Conservation (phyloP, 2,329 filamentous ascomycete species). For the Chaetoscypha palmicola region DNA sequence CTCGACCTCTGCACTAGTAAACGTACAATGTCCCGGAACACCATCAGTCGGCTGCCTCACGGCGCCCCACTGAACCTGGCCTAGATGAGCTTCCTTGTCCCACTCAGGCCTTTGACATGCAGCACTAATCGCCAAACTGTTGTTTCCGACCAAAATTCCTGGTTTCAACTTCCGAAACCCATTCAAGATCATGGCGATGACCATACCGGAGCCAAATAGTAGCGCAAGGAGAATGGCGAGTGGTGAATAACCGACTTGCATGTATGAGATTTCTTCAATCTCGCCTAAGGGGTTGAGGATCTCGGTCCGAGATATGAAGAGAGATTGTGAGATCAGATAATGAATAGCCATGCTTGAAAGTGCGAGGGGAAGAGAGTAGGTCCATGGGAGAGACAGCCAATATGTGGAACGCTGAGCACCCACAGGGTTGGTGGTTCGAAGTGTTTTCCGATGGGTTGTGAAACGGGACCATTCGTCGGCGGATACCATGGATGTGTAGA, state of each 20-base stretch:
- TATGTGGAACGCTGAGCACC: conserved; percentile 30
- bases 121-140: conserved; percentile 19
- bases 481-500: conserved; percentile 15
- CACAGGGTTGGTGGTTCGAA: conserved; percentile 30
- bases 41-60: conserved; percentile 9
- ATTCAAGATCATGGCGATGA: conserved; percentile 16
- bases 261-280: conserved; percentile 5
- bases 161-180: conserved; percentile 14
- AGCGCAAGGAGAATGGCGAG: conserved; percentile 19
- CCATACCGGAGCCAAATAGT: conserved; percentile 12
- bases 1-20: conserved; percentile 14
- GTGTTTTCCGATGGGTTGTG: conserved; percentile 28
- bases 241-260: conserved; percentile 20
- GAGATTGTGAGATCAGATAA: conserved; percentile 34
- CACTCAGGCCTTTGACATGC: conserved; percentile 16
- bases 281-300: conserved; percentile 8
- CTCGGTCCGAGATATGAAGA: conserved; percentile 31
- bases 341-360: conserved; percentile 29
- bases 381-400: conserved; percentile 33
- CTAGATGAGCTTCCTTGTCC: conserved; percentile 10
- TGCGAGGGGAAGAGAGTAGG: conserved; percentile 31
- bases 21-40: conserved; percentile 17
- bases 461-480: conserved; percentile 11
- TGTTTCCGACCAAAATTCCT: conserved; percentile 18
- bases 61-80: conserved; percentile 15